Evolutionary conservation across 495 filamentous ascomycete species (phyloP).

Genomic region (Clavariopsis aquatica): DNA sequence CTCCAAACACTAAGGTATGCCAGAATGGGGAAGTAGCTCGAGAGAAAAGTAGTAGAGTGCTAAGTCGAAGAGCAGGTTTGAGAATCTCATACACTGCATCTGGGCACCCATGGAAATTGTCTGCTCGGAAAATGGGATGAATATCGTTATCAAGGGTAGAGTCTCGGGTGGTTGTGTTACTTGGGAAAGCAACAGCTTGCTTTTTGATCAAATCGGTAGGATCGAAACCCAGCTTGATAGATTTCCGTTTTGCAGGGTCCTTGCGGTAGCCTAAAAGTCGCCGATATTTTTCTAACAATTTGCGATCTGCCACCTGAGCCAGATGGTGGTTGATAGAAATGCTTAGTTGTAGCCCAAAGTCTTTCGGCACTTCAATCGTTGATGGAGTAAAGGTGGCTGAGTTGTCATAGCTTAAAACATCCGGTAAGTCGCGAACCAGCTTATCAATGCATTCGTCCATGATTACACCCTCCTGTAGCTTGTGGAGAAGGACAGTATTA

Average conservation of each 20-base stretch:
- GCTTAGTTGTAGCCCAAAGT: constrained; percentile 39
- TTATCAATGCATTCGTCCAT: constrained; percentile 38
- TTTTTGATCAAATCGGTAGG: constrained; percentile 39
- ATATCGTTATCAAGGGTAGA: constrained; percentile 40
- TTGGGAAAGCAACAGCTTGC: constrained; percentile 36
- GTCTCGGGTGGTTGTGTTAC: not conserved
- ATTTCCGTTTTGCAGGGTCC: constrained; percentile 33
- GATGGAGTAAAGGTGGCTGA: constrained; percentile 34
- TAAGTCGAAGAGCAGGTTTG: constrained; percentile 39
- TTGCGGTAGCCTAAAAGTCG: constrained; percentile 33
- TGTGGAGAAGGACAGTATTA: constrained; percentile 27
- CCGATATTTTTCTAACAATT: constrained; percentile 36
- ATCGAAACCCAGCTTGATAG: constrained; percentile 38
- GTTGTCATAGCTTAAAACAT: constrained; percentile 35
- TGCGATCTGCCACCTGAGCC: constrained; percentile 35
- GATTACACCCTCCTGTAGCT: constrained; percentile 30
- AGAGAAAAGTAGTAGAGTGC: constrained; percentile 34
- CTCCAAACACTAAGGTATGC: constrained; percentile 40
- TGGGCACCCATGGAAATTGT: constrained; percentile 42
- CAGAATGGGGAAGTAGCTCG: constrained; percentile 38
- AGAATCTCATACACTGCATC: constrained; percentile 39
- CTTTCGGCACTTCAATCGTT: constrained; percentile 38
- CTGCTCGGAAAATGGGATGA: constrained; percentile 36
- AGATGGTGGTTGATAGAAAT: constrained; percentile 40
- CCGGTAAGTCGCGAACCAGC: constrained; percentile 33